phyloP scores from a whole-genome alignment of 805 yeast genomes.

The Candida ortonii region DNA sequence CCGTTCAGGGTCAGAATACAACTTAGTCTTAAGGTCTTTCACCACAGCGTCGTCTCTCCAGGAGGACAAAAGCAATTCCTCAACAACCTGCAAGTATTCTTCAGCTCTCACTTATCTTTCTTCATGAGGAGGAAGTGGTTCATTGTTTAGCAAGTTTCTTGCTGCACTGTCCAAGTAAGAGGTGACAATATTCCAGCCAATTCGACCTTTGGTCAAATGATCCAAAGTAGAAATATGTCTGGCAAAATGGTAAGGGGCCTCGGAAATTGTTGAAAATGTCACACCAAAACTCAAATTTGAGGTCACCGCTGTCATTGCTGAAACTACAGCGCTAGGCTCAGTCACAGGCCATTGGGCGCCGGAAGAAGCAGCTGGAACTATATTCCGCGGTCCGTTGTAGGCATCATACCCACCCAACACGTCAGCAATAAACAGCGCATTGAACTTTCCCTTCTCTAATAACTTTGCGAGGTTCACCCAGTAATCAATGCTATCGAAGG shows the following conservation, averaged over 20 bases:
- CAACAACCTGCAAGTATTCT: constrained; percentile 39
- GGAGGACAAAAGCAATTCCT: constrained; percentile 39
- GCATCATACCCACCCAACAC: constrained; percentile 41
- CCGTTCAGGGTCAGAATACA: constrained; percentile 36
- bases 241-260: constrained; percentile 29
- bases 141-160: constrained; percentile 37
- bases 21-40: constrained; percentile 21
- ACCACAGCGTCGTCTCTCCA: constrained; percentile 45
- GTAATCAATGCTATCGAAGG: constrained; percentile 27
- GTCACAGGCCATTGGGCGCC: constrained; percentile 37
- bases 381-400: constrained; percentile 34
- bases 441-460: constrained; percentile 39
- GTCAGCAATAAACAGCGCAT: constrained; percentile 40
- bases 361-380: constrained; percentile 24
- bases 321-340: constrained; percentile 38
- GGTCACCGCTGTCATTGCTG: constrained; percentile 45
- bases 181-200: constrained; percentile 49
- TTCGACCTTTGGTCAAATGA: constrained; percentile 40
- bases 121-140: constrained; percentile 37
- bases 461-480: constrained; percentile 40
- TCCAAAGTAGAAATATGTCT: constrained; percentile 44
- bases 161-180: constrained; percentile 44
- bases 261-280: constrained; percentile 42
- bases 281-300: constrained; percentile 35
- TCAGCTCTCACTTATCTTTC: constrained; percentile 40